These are phyloP conservation scores for Gaultheria prostrata DNA, from an alignment of 148 eudicot genomes.

Conservation along the genomic window DNA sequence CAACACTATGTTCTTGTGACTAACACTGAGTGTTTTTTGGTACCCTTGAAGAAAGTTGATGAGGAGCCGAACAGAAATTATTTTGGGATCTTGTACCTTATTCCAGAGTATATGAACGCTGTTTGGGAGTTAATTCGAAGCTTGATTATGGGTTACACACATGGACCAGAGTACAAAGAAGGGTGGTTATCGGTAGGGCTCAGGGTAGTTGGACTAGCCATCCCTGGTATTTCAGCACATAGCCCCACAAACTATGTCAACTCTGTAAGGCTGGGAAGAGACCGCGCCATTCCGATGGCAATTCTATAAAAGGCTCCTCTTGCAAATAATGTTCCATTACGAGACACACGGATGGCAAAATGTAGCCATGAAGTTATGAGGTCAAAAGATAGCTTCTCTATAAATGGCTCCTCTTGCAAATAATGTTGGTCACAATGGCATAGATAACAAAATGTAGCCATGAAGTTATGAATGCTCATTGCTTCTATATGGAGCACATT, in stretches of 20 bases:
- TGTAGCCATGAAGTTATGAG: background rate
- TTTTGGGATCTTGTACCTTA: conserved; percentile 45
- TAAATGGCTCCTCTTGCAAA: conserved; percentile 1
- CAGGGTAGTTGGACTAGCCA: conserved; percentile 44
- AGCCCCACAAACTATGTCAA: conserved; percentile 70
- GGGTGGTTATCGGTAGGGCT: conserved; percentile 48
- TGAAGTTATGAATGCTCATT: background rate
- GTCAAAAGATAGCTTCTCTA: conserved; percentile 26
- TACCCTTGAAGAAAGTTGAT: conserved; percentile 40
- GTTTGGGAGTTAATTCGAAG: conserved; percentile 77
- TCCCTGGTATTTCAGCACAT: conserved; percentile 79
- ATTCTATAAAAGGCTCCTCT: conserved; percentile 17
- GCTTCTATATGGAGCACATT: background rate
- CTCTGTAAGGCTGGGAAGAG: conserved; percentile 62
- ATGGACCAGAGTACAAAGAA: conserved; percentile 64
- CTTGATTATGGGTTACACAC: conserved; percentile 35
- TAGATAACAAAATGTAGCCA: background rate
- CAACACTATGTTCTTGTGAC: background rate
- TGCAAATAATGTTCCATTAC: conserved; percentile 14
- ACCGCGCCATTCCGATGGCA: conserved; percentile 24
- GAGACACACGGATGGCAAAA: background rate
- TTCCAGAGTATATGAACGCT: conserved; percentile 59
- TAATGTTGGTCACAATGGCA: background rate
- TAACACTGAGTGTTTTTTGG: background rate
- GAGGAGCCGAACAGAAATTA: conserved; percentile 79